Conservation (phyloP, 805 yeast genomes). For the Wickerhamomyces sydowiorum region DNA sequence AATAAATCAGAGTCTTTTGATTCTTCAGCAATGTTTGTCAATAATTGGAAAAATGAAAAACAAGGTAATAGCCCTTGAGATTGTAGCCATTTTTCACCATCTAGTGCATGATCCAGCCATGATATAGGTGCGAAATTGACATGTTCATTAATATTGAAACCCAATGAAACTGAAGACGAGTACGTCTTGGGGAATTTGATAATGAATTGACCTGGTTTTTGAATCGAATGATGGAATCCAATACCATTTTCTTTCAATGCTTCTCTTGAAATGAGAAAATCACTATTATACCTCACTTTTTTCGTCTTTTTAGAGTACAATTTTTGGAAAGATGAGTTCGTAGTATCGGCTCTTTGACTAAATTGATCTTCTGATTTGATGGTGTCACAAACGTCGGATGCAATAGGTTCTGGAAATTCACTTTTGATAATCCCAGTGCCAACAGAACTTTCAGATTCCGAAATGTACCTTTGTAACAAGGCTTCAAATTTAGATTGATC, state of each 20-base stretch:
- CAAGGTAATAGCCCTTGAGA: slow-evolving; percentile 44
- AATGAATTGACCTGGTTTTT: slow-evolving; percentile 56
- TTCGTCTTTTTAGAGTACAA: slow-evolving; percentile 12
- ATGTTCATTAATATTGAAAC: slow-evolving; percentile 50
- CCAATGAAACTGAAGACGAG: slow-evolving; percentile 45
- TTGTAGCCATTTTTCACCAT: slow-evolving; percentile 46
- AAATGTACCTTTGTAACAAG: slow-evolving; percentile 42
- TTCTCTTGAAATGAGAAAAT: slow-evolving; percentile 44
- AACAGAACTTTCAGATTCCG: slow-evolving; percentile 13
- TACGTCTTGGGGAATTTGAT: slow-evolving; percentile 53
- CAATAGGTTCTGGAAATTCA: slow-evolving; percentile 9
- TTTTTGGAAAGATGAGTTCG: slow-evolving; percentile 12
- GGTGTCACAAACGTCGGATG: slow-evolving; percentile 15
- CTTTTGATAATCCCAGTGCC: neutral
- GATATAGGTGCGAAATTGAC: slow-evolving; percentile 49
- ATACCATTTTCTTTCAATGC: slow-evolving; percentile 44
- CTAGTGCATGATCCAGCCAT: slow-evolving; percentile 48
- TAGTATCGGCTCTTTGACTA: slow-evolving; percentile 10
- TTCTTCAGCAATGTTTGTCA: slow-evolving; percentile 37
- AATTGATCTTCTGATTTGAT: slow-evolving; percentile 10
- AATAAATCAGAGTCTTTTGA: slow-evolving; percentile 35
- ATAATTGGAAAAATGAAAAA: slow-evolving; percentile 44
- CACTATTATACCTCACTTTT: slow-evolving; percentile 29
- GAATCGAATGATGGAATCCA: slow-evolving; percentile 39
- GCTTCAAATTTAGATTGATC: slow-evolving; percentile 48